phyloP scores from a whole-genome alignment of 345 rosid genomes.

The Nephelium lappaceum region DNA sequence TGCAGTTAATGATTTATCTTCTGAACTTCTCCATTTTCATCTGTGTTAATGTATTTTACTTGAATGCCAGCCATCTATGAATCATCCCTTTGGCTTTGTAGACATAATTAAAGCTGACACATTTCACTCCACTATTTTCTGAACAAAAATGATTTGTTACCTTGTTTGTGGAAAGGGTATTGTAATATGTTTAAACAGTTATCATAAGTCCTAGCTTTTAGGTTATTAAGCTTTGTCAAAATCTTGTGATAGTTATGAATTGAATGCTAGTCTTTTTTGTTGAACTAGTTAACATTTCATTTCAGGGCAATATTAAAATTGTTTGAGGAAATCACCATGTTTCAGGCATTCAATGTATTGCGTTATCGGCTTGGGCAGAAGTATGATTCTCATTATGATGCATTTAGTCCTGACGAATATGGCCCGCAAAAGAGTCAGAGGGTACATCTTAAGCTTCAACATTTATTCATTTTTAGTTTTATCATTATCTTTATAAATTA shows the following conservation, averaged over 20 bases:
- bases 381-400: conserved; percentile 90
- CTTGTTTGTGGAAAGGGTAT: neutral
- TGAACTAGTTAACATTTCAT: conserved; percentile 36
- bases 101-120: neutral
- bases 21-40: neutral
- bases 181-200: neutral
- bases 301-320: conserved; percentile 39
- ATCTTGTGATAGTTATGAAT: neutral
- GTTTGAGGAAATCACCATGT: conserved; percentile 44
- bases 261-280: conserved; percentile 19
- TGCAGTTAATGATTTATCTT: neutral
- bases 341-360: conserved; percentile 89
- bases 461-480: neutral
- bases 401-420: conserved; percentile 75
- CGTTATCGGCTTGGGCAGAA: conserved; percentile 85
- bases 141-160: neutral
- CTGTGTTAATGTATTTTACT: neutral
- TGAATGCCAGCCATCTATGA: neutral
- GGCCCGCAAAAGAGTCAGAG: conserved; percentile 67
- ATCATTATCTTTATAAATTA: neutral
- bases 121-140: neutral
- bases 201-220: neutral
- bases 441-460: conserved; percentile 33
- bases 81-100: no score
- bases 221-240: neutral